Evolutionary conservation across 1,284 basidiomycete species (phyloP), one percentile per base, ranked within the genome.

Genomic region (Pyrrhoderma lamaoense): DNA sequence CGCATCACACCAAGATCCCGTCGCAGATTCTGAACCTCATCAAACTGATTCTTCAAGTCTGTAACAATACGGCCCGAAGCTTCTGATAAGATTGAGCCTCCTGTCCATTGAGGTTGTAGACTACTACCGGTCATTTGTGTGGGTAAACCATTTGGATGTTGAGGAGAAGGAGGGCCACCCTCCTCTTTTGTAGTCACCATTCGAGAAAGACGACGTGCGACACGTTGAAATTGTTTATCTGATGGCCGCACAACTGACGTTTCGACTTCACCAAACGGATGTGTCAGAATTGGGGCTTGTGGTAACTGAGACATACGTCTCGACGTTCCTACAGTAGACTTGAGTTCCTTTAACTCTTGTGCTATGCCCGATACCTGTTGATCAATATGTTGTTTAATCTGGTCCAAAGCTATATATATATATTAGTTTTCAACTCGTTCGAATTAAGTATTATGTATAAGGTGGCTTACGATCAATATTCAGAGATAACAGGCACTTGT

Each of bases 381-480:
- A 64, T 98, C 95, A 57, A 99, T 93, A 63, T 99, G 95, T 63
- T 96, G 93, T 66, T 96, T 97, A 65, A 99, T 95, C 67, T 99
- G 95, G 67, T 98, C 95, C 49, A 99, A 81, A 11, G 93, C 93
- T 96, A 61, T n/a, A n/a, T n/a, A n/a, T n/a, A n/a, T n/a, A n/a
- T n/a, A n/a, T n/a, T n/a, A n/a, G n/a, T n/a, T n/a, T n/a, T n/a
- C n/a, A n/a, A n/a, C n/a, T n/a, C n/a, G n/a, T n/a, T n/a, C n/a
- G n/a, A n/a, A n/a, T n/a, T n/a, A n/a, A n/a, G n/a, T n/a, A n/a
- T n/a, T n/a, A n/a, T n/a, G n/a, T 9, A 42, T 38, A 19, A 16
- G 63, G 9, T 7, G 2, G 75, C 93, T 71, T 67, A 96, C 93
- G 91, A 75, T 98, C 94, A 57, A 99, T 94, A 61, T 98, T 96